Percentiles rank a stretch among this genome's conserved stretches.
phyloP scores from a whole-genome alignment of 83 land plant genomes.

The Thuja plicata region DNA sequence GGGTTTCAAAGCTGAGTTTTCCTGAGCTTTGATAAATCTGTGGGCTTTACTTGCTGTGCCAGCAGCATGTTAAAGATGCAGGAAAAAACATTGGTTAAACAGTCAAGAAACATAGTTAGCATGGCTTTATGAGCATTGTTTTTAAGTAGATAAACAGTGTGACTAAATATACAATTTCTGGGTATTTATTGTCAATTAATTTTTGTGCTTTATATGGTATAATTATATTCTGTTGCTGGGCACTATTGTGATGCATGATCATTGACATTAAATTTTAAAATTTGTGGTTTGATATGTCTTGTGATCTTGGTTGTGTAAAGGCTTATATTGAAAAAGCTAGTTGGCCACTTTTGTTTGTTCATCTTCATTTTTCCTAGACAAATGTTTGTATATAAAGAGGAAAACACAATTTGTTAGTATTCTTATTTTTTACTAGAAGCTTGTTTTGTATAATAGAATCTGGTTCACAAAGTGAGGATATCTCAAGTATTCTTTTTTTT shows the following conservation, averaged over 20 bases:
- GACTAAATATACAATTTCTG: too few relatives aligned
- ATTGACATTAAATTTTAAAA: not conserved
- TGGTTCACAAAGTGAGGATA: not conserved
- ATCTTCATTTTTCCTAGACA: not conserved
- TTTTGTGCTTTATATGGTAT: too few relatives aligned
- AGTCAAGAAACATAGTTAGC: too few relatives aligned
- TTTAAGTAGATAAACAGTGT: too few relatives aligned
- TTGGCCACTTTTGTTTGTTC: not conserved
- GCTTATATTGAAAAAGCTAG: not conserved
- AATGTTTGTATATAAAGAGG: not conserved
- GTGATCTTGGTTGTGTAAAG: not conserved
- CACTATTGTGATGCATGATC: not conserved
- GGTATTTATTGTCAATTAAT: too few relatives aligned
- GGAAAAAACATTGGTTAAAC: too few relatives aligned
- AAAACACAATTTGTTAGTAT: not conserved
- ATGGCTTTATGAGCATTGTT: too few relatives aligned
- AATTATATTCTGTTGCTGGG: not conserved
- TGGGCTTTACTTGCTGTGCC: too few relatives aligned
- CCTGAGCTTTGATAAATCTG: too few relatives aligned
- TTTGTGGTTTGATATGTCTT: not conserved
- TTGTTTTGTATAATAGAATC: not conserved
- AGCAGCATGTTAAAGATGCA: too few relatives aligned
- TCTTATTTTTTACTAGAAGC: not conserved
- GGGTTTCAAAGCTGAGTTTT: too few relatives aligned
- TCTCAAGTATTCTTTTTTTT: not conserved